These are phyloP conservation scores for Marchantia polymorpha DNA, from an alignment of 225 moss, liverwort and hornwort genomes.

Conservation along the genomic window DNA sequence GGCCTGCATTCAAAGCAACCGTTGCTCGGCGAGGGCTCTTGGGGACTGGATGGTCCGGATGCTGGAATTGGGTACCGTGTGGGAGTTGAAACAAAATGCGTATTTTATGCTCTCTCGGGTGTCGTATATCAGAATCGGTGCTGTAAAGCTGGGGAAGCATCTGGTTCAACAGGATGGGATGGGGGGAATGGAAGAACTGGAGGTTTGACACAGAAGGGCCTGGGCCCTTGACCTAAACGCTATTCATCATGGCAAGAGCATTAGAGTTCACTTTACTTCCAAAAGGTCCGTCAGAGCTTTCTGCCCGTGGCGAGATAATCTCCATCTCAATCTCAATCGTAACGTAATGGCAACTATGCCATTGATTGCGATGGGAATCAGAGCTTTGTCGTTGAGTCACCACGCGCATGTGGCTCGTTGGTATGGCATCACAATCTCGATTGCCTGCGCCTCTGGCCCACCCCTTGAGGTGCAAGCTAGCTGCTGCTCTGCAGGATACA, in stretches of 20 bases:
- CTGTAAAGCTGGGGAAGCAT: background rate
- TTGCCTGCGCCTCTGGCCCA: background rate
- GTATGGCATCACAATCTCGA: constrained; percentile 4
- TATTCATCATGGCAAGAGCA: background rate
- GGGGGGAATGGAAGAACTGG: background rate
- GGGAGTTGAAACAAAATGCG: background rate
- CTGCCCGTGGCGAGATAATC: background rate
- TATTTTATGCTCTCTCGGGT: background rate
- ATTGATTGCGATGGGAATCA: background rate
- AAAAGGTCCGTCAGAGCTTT: background rate
- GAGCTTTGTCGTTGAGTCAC: constrained; percentile 10
- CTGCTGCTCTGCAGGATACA: constrained; percentile 10
- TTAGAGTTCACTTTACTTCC: background rate
- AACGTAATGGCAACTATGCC: background rate
- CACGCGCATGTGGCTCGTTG: background rate
- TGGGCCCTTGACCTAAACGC: background rate
- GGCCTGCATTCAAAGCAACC: constrained; percentile 8
- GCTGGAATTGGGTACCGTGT: background rate
- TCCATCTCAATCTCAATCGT: background rate
- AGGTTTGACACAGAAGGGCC: background rate
- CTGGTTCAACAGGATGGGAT: no score
- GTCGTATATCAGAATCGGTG: constrained; percentile 5
- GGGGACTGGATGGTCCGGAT: background rate
- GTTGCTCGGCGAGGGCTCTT: background rate
- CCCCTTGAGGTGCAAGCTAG: background rate